A percentile compares a stretch with the other conserved stretches of the same genome.
Evolutionary conservation across 225 moss, liverwort and hornwort genomes (phyloP).

Genomic region (Sphagnum tenellum): DNA sequence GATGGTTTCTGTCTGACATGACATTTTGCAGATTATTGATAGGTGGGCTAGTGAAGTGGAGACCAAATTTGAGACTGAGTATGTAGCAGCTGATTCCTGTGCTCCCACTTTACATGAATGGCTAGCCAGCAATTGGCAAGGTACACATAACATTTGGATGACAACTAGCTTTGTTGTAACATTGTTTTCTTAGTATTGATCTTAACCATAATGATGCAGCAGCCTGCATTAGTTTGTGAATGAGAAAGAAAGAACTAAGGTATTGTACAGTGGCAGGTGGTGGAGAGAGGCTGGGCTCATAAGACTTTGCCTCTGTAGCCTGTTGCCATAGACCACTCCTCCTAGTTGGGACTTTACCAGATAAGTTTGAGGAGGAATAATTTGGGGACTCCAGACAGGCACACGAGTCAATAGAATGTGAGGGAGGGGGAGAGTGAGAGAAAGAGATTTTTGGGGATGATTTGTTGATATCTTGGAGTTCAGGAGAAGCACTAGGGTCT

Average conservation of each 20-base stretch:
- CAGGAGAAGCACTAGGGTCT: conserved; percentile 59
- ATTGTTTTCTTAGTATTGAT: too few species aligned
- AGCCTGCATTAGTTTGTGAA: too few species aligned
- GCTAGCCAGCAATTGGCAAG: conserved; percentile 65
- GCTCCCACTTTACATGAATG: conserved; percentile 57
- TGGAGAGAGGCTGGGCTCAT: too few species aligned
- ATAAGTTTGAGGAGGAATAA: not conserved
- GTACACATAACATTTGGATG: conserved; percentile 4
- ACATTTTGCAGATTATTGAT: conserved; percentile 27
- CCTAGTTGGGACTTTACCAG: too few species aligned
- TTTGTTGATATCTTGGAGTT: conserved; percentile 2
- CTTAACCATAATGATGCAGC: too few species aligned
- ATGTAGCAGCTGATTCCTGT: conserved; percentile 40
- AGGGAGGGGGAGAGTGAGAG: too few species aligned
- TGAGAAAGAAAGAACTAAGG: too few species aligned
- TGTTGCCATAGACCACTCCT: too few species aligned
- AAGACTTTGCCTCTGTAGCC: too few species aligned
- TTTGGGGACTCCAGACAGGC: not conserved
- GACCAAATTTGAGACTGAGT: conserved; percentile 45
- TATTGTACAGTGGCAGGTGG: not conserved
- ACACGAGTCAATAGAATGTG: too few species aligned
- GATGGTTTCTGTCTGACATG: too few species aligned
- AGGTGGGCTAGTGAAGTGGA: conserved; percentile 38
- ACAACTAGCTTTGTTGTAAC: not conserved
- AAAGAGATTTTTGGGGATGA: conserved; percentile 1